Evolutionary conservation across 192 early-diverging fungal species (phyloP).

Genomic region (Podila epigama): DNA sequence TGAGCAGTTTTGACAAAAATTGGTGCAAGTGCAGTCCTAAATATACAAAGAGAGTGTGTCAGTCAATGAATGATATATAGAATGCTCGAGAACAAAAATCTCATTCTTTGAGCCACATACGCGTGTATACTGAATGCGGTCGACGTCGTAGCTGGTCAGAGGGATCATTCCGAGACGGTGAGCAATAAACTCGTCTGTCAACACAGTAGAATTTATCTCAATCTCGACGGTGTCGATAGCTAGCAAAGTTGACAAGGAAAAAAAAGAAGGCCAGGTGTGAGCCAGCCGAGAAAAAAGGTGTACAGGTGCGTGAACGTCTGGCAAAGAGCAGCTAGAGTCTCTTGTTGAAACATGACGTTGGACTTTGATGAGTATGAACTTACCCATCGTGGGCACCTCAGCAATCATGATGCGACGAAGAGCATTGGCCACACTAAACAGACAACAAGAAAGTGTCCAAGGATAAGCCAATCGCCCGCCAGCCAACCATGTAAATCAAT

Average conservation of each 20-base stretch:
- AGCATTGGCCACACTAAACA: conserved; percentile 85
- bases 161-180: conserved; percentile 96
- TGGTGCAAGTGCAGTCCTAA: conserved; percentile 75
- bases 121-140: conserved; percentile 82
- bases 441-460: background rate
- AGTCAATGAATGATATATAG: conserved; percentile 7
- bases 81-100: background rate
- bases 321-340: background rate
- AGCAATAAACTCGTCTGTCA: conserved; percentile 95
- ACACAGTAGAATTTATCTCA: conserved; percentile 89
- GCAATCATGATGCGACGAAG: conserved; percentile 96
- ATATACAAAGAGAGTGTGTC: background rate
- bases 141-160: conserved; percentile 78
- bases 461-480: background rate
- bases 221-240: conserved; percentile 98
- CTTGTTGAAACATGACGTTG: background rate
- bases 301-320: background rate
- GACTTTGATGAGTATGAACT: conserved; percentile 1
- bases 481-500: background rate
- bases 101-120: conserved; percentile 30
- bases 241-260: conserved; percentile 14
- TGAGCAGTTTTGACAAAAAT: conserved; percentile 91
- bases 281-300: background rate
- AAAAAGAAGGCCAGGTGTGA: too few relatives aligned
- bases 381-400: conserved; percentile 94